Conservation (phyloP, 129 eudicot species). For the Mikania micrantha region DNA sequence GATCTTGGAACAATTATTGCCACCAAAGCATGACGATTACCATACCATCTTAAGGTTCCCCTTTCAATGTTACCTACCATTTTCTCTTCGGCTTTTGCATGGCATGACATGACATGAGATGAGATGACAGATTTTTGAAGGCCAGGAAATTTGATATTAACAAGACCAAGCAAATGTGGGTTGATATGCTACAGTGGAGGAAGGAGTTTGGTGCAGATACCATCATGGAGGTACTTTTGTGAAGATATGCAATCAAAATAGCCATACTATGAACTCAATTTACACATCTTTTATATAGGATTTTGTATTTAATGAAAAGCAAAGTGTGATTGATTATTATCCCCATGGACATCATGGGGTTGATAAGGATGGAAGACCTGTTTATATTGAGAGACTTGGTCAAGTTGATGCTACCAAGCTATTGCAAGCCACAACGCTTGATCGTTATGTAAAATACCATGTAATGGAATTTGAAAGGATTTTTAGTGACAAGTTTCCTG, state of each 20-base stretch:
- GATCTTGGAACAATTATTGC: conserved; percentile 67
- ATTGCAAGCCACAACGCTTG: conserved; percentile 87
- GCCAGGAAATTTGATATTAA: conserved; percentile 92
- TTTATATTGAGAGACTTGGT: conserved; percentile 85
- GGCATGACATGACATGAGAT: too few species aligned
- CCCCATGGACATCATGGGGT: conserved; percentile 99
- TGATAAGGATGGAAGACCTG: conserved; percentile 89
- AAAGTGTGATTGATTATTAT: conserved; percentile 69
- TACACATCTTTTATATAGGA: conserved; percentile 35
- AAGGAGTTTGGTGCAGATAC: conserved; percentile 88
- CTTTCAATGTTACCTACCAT: neutral
- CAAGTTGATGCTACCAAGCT: conserved; percentile 80
- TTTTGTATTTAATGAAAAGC: conserved; percentile 74
- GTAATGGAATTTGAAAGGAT: conserved; percentile 92
- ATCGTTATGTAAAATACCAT: conserved; percentile 81
- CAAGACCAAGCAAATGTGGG: conserved; percentile 94
- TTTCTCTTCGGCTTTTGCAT: neutral
- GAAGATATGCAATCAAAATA: neutral
- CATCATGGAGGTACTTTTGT: conserved; percentile 53
- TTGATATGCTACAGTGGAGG: conserved; percentile 94
- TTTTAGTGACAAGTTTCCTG: conserved; percentile 78
- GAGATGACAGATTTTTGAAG: conserved; percentile 84
- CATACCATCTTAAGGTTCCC: conserved; percentile 74
- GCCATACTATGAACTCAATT: neutral
- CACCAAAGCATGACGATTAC: conserved; percentile 82